Percentiles rank a stretch among this genome's conserved stretches.
Evolutionary conservation across 2,329 filamentous ascomycete genomes (phyloP).

Genomic region (Biscogniauxia marginata): DNA sequence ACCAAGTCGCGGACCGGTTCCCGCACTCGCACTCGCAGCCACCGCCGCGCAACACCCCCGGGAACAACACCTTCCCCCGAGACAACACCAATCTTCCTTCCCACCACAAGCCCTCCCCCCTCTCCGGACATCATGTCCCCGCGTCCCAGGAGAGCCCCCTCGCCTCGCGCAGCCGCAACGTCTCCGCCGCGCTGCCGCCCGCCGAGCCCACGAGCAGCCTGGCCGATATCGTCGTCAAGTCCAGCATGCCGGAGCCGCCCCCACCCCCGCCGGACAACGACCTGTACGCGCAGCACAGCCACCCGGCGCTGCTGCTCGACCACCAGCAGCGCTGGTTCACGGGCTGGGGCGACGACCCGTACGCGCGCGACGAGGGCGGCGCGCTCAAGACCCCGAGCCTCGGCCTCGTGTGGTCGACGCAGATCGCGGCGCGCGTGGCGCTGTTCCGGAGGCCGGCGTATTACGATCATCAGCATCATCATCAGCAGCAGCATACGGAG

Average conservation of each 20-base stretch:
- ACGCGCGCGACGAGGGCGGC: conserved; percentile 37
- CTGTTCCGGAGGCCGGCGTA: conserved; percentile 66
- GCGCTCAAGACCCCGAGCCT: conserved; percentile 79
- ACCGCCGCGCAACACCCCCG: not conserved
- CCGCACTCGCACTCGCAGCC: conserved; percentile 1
- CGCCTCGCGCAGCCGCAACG: conserved; percentile 42
- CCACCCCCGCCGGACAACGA: conserved; percentile 29
- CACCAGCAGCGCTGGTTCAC: conserved; percentile 96
- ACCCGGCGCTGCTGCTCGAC: conserved; percentile 67
- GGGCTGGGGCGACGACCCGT: conserved; percentile 79
- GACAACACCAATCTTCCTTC: not conserved
- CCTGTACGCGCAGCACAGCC: conserved; percentile 27
- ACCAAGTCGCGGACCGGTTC: conserved; percentile 93
- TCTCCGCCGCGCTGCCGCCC: conserved; percentile 25
- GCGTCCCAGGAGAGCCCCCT: conserved; percentile 49
- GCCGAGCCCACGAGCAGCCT: conserved; percentile 41
- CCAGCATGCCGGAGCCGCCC: conserved; percentile 35
- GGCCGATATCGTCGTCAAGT: conserved; percentile 34
- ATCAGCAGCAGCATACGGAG: conserved; percentile 34
- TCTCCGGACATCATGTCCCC: conserved; percentile 2
- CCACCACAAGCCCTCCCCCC: conserved; percentile 2
- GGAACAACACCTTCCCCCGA: not conserved
- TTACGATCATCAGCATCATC: conserved; percentile 13
- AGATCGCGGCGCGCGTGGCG: conserved; percentile 79
- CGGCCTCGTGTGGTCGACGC: conserved; percentile 87